Base-by-base conservation (phyloP, 1,284 basidiomycete genomes). In the Cryptococcus maquisensis region DNA sequence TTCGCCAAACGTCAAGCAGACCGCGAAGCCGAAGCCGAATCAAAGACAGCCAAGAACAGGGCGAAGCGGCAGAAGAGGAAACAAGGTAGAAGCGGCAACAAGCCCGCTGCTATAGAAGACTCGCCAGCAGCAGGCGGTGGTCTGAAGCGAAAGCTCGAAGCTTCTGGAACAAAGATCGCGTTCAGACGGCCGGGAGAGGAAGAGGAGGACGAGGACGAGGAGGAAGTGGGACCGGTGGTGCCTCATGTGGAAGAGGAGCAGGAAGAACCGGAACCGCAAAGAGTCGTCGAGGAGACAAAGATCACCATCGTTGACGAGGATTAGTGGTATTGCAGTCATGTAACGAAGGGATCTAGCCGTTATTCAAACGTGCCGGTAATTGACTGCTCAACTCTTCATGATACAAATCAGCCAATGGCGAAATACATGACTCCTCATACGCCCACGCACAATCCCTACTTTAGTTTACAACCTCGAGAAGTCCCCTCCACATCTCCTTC, bases 21-120 rank as follows among this genome's bases (percentile, higher is more conserved):
- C 56, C 79, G 83, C 49, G 84, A 87, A 55, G 82, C 82, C 24
- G 74, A 78, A 10, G 83, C 87, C 1, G 85, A 94, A 45, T 84
- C 86, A 3, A 95, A 92, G 78, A 95, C 93, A 0, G 85, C 89
- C 13, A 96, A 92, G 78, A 96, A 96, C 71, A 82, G 93, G 16
- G 87, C 88, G 10, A 94, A 88, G 72, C 79, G 93, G 47, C 87
- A 86, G 74, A 94, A 93, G 81, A 90, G 90, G 80, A 97, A 93
- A 58, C 72, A 84, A 81, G 61, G 81, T 79, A 46, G 77, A 78
- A 67, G 85, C 83, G 16, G 24, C 40, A 15, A 45, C n/a, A 35
- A 49, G n/a, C 10, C 54, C 18, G 21, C 55, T 24, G 36, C 42
- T 10, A 57, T 51, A 3, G 56, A 58, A 23, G 60, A 21, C 35